Conservation (phyloP, 129 eudicot genomes). For the Helianthus annuus region DNA sequence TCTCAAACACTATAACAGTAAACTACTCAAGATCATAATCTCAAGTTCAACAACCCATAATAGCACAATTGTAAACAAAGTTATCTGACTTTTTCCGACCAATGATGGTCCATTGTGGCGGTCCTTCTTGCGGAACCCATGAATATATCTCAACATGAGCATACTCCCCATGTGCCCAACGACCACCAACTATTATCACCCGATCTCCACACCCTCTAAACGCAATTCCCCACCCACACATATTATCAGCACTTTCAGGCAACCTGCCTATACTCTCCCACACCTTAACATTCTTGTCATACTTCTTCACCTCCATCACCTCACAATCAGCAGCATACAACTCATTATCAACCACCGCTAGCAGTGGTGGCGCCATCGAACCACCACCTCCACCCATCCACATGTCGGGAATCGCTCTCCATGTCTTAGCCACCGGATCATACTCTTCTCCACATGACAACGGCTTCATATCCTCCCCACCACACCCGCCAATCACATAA, state of each 20-base stretch:
- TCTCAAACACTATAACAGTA: not conserved
- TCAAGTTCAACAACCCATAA: conserved; percentile 3
- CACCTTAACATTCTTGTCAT: conserved; percentile 39
- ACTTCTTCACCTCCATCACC: conserved; percentile 54
- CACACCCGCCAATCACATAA: conserved; percentile 67
- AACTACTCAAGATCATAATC: not conserved
- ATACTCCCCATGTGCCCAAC: conserved; percentile 32
- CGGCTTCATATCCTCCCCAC: conserved; percentile 34
- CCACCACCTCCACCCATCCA: conserved; percentile 36
- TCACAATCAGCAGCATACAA: conserved; percentile 65
- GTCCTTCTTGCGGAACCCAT: conserved; percentile 60
- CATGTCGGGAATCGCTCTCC: conserved; percentile 64
- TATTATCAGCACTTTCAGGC: conserved; percentile 55
- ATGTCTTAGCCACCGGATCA: conserved; percentile 36
- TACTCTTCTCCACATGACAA: conserved; percentile 73
- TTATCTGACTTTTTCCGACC: conserved; percentile 43
- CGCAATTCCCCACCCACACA: conserved; percentile 74
- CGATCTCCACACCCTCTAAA: conserved; percentile 69
- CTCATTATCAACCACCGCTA: conserved; percentile 68
- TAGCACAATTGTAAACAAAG: conserved; percentile 51
- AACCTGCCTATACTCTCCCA: conserved; percentile 57
- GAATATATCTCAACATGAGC: conserved; percentile 49
- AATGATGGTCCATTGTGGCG: conserved; percentile 53
- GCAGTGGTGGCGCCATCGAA: conserved; percentile 60
- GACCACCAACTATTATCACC: conserved; percentile 62